Conservation (phyloP, 176 grass and related monocot species). For the Melocanna baccifera region DNA sequence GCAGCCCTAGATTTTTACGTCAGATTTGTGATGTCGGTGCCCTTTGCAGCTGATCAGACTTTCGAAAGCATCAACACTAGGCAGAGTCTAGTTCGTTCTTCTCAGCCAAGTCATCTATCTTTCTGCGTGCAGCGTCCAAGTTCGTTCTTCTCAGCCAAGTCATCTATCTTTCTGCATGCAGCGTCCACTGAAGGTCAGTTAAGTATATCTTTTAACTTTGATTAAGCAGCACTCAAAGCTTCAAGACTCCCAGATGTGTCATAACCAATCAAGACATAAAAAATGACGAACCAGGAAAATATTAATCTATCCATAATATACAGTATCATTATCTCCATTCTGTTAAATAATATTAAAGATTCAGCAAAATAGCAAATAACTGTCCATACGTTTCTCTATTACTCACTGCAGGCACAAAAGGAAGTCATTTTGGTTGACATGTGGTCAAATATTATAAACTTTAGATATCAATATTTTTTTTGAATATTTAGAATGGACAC, state of each 20-base stretch:
- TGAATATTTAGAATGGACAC: too few relatives aligned
- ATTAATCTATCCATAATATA: background rate
- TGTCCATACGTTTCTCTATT: background rate
- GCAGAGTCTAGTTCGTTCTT: conserved; percentile 85
- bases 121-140: conserved; percentile 71
- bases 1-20: conserved; percentile 43
- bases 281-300: background rate
- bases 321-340: background rate
- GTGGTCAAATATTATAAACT: too few relatives aligned
- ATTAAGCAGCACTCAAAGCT: conserved; percentile 60
- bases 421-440: too few relatives aligned
- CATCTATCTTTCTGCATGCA: conserved; percentile 82
- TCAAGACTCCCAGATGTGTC: conserved; percentile 58
- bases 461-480: too few relatives aligned
- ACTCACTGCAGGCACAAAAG: too few relatives aligned
- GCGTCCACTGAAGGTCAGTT: conserved; percentile 61
- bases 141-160: conserved; percentile 86
- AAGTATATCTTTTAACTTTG: conserved; percentile 85
- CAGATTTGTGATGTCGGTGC: conserved; percentile 68
- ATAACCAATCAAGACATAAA: conserved; percentile 6
- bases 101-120: conserved; percentile 83
- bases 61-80: conserved; percentile 72
- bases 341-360: background rate
- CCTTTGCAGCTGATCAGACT: conserved; percentile 90
- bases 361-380: background rate